Percentiles rank a stretch among this genome's conserved stretches.
Conservation (phyloP, 2,329 filamentous ascomycete genomes). For the Aspergillus quadrilineatus region DNA sequence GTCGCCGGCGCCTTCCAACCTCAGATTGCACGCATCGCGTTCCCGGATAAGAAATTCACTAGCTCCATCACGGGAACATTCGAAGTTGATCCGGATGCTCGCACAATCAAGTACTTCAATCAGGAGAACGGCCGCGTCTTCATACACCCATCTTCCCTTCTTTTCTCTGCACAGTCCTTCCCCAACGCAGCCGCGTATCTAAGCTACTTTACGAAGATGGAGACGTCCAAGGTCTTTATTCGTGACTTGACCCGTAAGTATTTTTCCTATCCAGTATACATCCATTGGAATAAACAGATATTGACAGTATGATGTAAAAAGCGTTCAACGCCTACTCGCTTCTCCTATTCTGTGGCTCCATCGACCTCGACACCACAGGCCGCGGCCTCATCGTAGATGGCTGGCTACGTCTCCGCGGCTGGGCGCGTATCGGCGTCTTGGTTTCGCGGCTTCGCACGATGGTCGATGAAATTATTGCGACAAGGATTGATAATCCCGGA, state of each 20-base stretch:
- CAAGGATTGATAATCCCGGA: slow-evolving; percentile 74
- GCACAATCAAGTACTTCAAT: slow-evolving; percentile 89
- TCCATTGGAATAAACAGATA: background rate
- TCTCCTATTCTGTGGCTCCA: slow-evolving; percentile 81
- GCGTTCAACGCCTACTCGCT: slow-evolving; percentile 85
- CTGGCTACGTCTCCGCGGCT: slow-evolving; percentile 82
- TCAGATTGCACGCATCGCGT: slow-evolving; percentile 86
- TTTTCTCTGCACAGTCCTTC: slow-evolving; percentile 81
- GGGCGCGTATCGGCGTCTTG: slow-evolving; percentile 91
- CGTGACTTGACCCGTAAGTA: slow-evolving; percentile 81
- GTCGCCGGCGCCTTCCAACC: slow-evolving; percentile 75
- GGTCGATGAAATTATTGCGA: slow-evolving; percentile 79
- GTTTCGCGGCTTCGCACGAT: slow-evolving; percentile 79
- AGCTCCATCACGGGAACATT: slow-evolving; percentile 84
- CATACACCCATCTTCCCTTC: slow-evolving; percentile 81
- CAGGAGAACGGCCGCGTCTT: slow-evolving; percentile 85
- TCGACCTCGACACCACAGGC: slow-evolving; percentile 82
- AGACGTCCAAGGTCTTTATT: slow-evolving; percentile 88
- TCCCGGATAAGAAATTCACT: slow-evolving; percentile 94
- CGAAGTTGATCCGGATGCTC: slow-evolving; percentile 87
- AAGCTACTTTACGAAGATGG: slow-evolving; percentile 88
- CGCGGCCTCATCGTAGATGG: slow-evolving; percentile 86
- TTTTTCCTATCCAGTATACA: background rate
- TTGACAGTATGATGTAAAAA: slow-evolving; percentile 11
- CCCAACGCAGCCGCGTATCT: slow-evolving; percentile 73